These are phyloP conservation scores for Metschnikowia shivogae DNA, from an alignment of 805 yeast species.

Conservation along the genomic window DNA sequence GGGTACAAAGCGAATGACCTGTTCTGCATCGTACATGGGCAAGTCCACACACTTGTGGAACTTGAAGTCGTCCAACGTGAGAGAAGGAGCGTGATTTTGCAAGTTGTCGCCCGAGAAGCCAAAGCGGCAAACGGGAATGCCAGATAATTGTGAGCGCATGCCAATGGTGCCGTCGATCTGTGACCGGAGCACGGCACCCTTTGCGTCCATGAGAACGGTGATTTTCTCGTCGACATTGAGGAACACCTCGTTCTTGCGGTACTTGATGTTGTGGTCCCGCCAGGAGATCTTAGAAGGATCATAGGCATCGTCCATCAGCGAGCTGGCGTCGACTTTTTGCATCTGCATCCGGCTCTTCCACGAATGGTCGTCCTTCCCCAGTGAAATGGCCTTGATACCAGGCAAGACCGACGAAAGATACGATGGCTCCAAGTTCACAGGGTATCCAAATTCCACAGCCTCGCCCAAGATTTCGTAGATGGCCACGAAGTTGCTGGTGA, in stretches of 20 bases:
- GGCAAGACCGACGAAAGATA: conserved; percentile 17
- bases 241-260: conserved; percentile 76
- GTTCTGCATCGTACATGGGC: conserved; percentile 59
- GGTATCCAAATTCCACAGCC: conserved; percentile 72
- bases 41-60: conserved; percentile 85
- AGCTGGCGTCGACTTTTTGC: neutral
- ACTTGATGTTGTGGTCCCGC: conserved; percentile 67
- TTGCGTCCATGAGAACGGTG: conserved; percentile 61
- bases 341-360: neutral
- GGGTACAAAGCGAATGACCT: conserved; percentile 69
- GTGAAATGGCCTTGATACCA: conserved; percentile 7
- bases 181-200: conserved; percentile 60
- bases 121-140: conserved; percentile 79
- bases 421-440: conserved; percentile 55
- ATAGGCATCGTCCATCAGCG: conserved; percentile 11
- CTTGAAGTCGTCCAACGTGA: conserved; percentile 68
- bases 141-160: conserved; percentile 69
- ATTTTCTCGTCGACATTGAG: conserved; percentile 74
- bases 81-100: conserved; percentile 27
- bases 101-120: conserved; percentile 59
- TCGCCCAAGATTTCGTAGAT: conserved; percentile 79
- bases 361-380: conserved; percentile 7
- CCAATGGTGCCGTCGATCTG: conserved; percentile 74
- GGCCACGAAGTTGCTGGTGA: conserved; percentile 62
- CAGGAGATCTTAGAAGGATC: conserved; percentile 47